Base-by-base conservation (phyloP, 306 rosid species). In the Sechiopsis laciniata region DNA sequence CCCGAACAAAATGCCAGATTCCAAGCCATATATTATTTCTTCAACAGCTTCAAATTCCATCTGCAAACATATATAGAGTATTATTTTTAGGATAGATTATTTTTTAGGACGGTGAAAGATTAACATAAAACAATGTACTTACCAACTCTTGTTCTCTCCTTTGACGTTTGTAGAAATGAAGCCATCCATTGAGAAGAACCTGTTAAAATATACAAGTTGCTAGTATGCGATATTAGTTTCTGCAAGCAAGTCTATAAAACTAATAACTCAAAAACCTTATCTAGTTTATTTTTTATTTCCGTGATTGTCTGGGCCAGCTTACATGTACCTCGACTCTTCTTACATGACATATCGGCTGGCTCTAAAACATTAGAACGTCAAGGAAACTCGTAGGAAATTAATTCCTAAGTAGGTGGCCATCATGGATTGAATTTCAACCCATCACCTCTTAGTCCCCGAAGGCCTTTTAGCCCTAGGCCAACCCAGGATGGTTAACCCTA, bases 81-180 rank as follows among this genome's bases (percentile, higher is more conserved):
- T 26, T 32, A 55, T 8, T 32, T 22, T 26, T 7, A 45, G 59
- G 54, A 67, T 58, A 24, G 40, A n/a, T n/a, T n/a, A n/a, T n/a
- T n/a, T n/a, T n/a, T 45, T 61, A 62, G 69, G 70, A 22, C 64
- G 55, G 5, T 15, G 13, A 48, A 21, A 22, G 10, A 17, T 69
- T 57, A 69, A 69, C 54, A 69, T 50, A 22, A 50, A 50, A 13
- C 21, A 69, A 14, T 46, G 55, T 20, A 46, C 37, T 82, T 81
- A 93, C 96, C 98, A 93, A 84, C 86, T 93, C 98, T 71, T 93
- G 97, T 81, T 90, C 91, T 83, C 83, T 90, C 69, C 97, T 80
- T 57, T 90, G 90, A 69, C 85, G 93, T 81, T 78, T 88, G 85
- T 50, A 90, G 78, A 90, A 86, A 71, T 85, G 91, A 82, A 87